Percentiles rank a stretch among this genome's conserved stretches.
phyloP scores from a whole-genome alignment of 371 early-diverging fungal species.

The Mortierella sp. region DNA sequence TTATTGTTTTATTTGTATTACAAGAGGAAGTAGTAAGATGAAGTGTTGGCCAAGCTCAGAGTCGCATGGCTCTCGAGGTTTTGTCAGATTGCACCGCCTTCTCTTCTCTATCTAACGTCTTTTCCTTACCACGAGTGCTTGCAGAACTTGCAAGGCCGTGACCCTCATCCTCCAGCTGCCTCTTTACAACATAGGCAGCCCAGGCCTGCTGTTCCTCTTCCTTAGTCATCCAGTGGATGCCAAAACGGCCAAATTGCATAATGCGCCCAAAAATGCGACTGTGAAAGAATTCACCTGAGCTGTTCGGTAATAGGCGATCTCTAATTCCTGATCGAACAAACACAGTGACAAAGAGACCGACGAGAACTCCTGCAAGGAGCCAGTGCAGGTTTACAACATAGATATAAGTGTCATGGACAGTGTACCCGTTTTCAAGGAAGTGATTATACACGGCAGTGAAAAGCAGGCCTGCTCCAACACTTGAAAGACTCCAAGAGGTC shows the following conservation, averaged over 20 bases:
- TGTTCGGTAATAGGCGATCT: conserved; percentile 66
- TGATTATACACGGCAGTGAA: conserved; percentile 71
- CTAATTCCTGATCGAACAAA: conserved; percentile 66
- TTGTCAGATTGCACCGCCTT: neutral
- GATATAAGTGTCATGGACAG: conserved; percentile 57
- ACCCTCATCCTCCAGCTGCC: conserved; percentile 40
- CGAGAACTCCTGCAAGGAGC: conserved; percentile 63
- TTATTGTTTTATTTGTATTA: too few relatives aligned
- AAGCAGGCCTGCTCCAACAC: conserved; percentile 70
- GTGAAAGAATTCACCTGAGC: conserved; percentile 63
- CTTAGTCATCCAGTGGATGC: conserved; percentile 18
- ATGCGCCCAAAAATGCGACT: conserved; percentile 59
- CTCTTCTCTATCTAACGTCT: conserved; percentile 10
- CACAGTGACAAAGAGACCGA: conserved; percentile 64
- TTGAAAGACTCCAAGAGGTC: conserved; percentile 74
- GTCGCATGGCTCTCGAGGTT: neutral
- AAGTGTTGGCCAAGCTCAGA: neutral
- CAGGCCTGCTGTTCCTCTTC: conserved; percentile 37
- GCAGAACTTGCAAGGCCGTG: neutral
- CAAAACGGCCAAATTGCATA: conserved; percentile 45
- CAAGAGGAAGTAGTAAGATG: too few relatives aligned
- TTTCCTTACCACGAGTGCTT: neutral
- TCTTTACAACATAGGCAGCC: conserved; percentile 30
- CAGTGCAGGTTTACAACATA: conserved; percentile 71
- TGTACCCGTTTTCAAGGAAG: conserved; percentile 57